A percentile compares a stretch with the other conserved stretches of the same genome.
phyloP scores from a whole-genome alignment of 2,329 filamentous ascomycete genomes.

The Moelleriella libera region DNA sequence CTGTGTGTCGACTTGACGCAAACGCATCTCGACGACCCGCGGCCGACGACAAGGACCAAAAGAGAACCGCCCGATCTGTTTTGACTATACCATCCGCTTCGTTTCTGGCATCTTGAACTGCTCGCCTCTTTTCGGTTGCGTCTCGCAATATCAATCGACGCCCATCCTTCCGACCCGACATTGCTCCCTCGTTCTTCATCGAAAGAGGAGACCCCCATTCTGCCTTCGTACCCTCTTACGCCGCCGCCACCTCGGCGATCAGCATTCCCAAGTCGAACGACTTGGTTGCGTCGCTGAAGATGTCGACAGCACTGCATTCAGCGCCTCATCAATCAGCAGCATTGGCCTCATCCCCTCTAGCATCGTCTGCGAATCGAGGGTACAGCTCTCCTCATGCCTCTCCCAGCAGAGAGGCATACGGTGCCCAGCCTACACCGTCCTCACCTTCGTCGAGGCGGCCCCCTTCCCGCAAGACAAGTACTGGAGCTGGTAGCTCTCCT shows the following conservation, averaged over 20 bases:
- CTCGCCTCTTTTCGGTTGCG: no score
- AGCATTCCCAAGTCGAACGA: constrained; percentile 1
- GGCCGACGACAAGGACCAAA: not conserved
- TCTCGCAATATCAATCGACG: no score
- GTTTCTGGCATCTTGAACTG: not conserved
- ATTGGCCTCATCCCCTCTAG: constrained; percentile 33
- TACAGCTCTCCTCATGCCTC: constrained; percentile 38
- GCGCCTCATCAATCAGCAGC: constrained; percentile 39
- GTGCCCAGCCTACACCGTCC: constrained; percentile 34
- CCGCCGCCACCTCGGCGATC: constrained; percentile 2
- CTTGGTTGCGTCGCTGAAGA: constrained; percentile 12
- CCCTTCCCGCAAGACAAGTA: constrained; percentile 36
- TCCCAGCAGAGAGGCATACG: constrained; percentile 40
- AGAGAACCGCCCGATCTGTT: no score
- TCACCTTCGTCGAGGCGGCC: constrained; percentile 40
- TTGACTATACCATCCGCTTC: no score
- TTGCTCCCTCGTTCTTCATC: no score
- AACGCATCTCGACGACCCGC: constrained; percentile 2
- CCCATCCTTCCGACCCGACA: no score
- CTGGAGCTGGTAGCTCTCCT: constrained; percentile 24
- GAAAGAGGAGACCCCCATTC: no score
- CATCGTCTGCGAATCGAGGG: constrained; percentile 33
- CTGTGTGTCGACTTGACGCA: constrained; percentile 2
- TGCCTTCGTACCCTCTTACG: not conserved
- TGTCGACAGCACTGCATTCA: constrained; percentile 45